Evolutionary conservation across 2,329 filamentous ascomycete genomes (phyloP), one percentile per base, ranked within the genome.

Genomic region (Aspergillus nomiae): DNA sequence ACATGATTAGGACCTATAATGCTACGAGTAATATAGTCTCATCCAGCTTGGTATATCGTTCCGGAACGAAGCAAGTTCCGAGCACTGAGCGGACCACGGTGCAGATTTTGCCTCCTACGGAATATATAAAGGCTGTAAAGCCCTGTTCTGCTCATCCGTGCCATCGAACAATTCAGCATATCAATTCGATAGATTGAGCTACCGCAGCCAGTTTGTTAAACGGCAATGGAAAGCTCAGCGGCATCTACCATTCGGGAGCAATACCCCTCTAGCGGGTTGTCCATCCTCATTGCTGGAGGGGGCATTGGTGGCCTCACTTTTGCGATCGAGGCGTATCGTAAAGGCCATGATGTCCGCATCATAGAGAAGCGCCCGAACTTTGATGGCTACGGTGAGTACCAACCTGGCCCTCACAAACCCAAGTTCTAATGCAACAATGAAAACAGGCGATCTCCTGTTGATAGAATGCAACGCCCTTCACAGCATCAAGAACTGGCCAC

Each of bases 291-390:
- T 26, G 43, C 50, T 5, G 54, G 59, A 3, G 59, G 59, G 43
- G 59, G 59, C 26, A 58, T 61, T 34, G 59, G 26, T 11, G 54
- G 54, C 16, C 34, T 61, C 21, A 58, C 53, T 1, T 58, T 61
- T 41, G 59, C 59, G 4, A 61, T 61, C 43, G 59, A 61, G 45
- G 59, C 34, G 19, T 38, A 61, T 30, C 59, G 59, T 10, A 61
- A 61, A n/a, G 59, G 59, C 21, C 59, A 61, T 19, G 26, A 53
- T 48, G 45, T 61, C 24, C 54, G 24, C 10, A 32, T 61, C 5
- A 12, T 58, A 19, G 59, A 61, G 21, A 56, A 57, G 24, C 59
- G 59, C 8, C 45, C 43, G 16, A 32, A 14, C 11, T 56, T 56
- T 8, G 30, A 50, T 4, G 53, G 53, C 4, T 50, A 57, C 9